These are phyloP conservation scores for Petasospora rhodanensis DNA, from an alignment of 1,139 yeast species.

Conservation along the genomic window DNA sequence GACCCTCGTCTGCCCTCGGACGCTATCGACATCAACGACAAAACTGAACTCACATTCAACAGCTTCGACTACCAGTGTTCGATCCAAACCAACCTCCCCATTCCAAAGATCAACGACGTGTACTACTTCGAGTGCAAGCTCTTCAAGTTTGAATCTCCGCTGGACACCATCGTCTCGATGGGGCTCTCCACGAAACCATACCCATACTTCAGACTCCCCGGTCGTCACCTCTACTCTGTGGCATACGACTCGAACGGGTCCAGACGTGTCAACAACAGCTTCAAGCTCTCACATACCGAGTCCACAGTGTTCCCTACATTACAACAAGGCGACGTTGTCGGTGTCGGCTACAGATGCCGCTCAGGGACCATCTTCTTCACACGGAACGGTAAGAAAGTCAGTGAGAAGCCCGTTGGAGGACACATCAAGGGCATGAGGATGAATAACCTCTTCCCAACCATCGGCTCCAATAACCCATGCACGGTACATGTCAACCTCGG, in stretches of 20 bases:
- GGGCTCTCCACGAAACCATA: conserved; percentile 88
- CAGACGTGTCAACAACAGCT: conserved; percentile 76
- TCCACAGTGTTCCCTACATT: conserved; percentile 68
- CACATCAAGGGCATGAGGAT: conserved; percentile 74
- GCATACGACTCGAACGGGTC: conserved; percentile 85
- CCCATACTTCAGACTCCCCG: conserved; percentile 83
- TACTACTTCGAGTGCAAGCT: conserved; percentile 87
- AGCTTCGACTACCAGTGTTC: conserved; percentile 69
- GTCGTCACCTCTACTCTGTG: conserved; percentile 68
- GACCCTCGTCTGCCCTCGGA: conserved; percentile 58
- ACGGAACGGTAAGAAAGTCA: conserved; percentile 80
- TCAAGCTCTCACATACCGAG: conserved; percentile 43
- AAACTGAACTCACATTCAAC: conserved; percentile 73
- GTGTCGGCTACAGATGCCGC: conserved; percentile 80
- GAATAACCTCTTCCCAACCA: conserved; percentile 80
- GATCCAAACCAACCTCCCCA: conserved; percentile 78
- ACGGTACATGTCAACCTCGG: conserved; percentile 81
- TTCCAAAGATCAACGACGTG: conserved; percentile 81
- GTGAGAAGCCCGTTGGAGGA: conserved; percentile 67
- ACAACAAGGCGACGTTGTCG: conserved; percentile 84
- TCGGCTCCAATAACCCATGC: conserved; percentile 81
- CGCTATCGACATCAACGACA: conserved; percentile 60
- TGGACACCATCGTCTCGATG: conserved; percentile 48
- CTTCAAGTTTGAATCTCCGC: conserved; percentile 55
- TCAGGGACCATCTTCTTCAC: conserved; percentile 85